These are phyloP conservation scores for Globisporangium takayamanum DNA, from an alignment of 352 stramenopile genomes.

Conservation along the genomic window DNA sequence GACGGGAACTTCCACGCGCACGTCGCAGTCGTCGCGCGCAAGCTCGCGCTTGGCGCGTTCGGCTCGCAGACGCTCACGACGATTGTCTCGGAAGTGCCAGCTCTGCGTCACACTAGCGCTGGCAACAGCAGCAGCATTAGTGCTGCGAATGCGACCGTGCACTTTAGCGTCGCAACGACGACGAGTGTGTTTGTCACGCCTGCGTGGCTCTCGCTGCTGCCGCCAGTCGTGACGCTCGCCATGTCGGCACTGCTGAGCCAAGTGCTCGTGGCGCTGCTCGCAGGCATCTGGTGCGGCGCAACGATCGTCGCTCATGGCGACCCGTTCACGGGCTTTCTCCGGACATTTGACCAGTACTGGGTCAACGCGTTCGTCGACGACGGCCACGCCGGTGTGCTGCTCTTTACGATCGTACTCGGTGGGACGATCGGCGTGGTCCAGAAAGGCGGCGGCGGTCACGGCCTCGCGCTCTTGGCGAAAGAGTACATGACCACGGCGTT, in stretches of 20 bases:
- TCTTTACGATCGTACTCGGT: conserved; percentile 87
- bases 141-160: conserved; percentile 21
- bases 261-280: conserved; percentile 75
- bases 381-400: conserved; percentile 76
- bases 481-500: conserved; percentile 79
- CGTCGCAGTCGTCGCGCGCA: conserved; percentile 28
- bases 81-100: conserved; percentile 18
- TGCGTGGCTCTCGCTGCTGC: conserved; percentile 68
- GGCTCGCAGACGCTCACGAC: conserved; percentile 55
- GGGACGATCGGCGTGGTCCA: conserved; percentile 87
- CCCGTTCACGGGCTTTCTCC: conserved; percentile 65
- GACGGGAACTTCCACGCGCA: conserved; percentile 61
- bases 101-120: too few relatives aligned
- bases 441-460: conserved; percentile 81
- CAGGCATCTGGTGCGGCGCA: conserved; percentile 84
- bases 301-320: conserved; percentile 79
- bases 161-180: conserved; percentile 30
- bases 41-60: conserved; percentile 33
- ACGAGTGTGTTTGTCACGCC: conserved; percentile 51
- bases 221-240: conserved; percentile 67
- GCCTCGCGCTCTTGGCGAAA: conserved; percentile 72
- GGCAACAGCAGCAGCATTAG: conserved; percentile 2
- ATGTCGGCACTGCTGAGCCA: conserved; percentile 69
- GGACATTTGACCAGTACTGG: conserved; percentile 87
- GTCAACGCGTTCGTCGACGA: conserved; percentile 76